Evolutionary conservation across 495 filamentous ascomycete genomes (phyloP), one percentile per base, ranked within the genome.

Genomic region (Penicillium pulvis): DNA sequence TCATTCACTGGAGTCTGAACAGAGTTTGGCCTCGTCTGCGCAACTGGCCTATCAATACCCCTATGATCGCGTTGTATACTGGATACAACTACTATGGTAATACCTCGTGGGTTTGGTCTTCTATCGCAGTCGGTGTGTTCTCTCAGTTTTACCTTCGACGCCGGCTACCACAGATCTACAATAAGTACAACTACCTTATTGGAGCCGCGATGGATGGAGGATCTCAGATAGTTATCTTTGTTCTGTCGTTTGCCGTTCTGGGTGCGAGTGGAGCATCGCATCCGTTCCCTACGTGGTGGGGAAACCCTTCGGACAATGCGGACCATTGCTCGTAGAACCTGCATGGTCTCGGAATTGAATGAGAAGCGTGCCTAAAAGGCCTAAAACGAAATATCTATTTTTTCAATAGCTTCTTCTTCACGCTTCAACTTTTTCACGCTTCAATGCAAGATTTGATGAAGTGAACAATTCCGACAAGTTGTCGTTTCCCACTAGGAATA

Each of bases 111-210:
- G 53, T 79, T 45, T 59, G 66, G 50, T 61, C 46, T 11, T 70
- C 60, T 36, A 72, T 78, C 60, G 57, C 64, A 28, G 57, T 73
- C 9, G 77, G 81, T 10, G 65, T 81, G 60, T 74, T 76, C 53
- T 62, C 66, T 9, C 83, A 85, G 62, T 74, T 73, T 33, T 86
- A 74, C 54, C 68, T 86, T 6, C 70, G 83, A 12, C 75, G 76
- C 49, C 66, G 76, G 31, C 43, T 69, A 4, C 82, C 83, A 9
- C 35, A 65, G 6, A 66, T 79, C 35, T 85, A 81, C 69, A 76
- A 78, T 59, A 75, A 85, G 67, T 86, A 82, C 57, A 81, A 79
- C 39, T 86, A 85, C 57, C 71, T 86, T 0, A 67, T 85, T 12
- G 74, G 74, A 0, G 83, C 74, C 8, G 83, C 82, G 6, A 61